Evolutionary conservation across 345 rosid genomes (phyloP).

Genomic region (Bretschneidera sinensis): DNA sequence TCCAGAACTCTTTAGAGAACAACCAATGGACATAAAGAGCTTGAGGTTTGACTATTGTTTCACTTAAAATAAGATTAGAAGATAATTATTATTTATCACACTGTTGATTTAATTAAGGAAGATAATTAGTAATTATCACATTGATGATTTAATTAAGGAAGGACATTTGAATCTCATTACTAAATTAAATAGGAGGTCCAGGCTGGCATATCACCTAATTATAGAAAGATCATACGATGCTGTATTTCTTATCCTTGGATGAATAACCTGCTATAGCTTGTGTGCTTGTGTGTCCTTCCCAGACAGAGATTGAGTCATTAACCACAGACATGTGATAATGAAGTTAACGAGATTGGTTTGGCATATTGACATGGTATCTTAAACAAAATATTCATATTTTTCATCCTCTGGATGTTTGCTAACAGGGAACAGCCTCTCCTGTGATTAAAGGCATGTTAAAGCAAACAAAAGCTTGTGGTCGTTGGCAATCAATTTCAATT

Average conservation of each 20-base stretch:
- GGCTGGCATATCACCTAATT: neutral
- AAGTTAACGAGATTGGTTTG: neutral
- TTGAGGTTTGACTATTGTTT: neutral
- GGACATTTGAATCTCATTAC: neutral
- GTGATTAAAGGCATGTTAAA: constrained; percentile 74
- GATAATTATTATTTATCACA: no score
- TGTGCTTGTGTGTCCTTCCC: neutral
- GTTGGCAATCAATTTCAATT: constrained; percentile 44
- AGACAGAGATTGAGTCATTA: neutral
- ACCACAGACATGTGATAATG: neutral
- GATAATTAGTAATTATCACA: no score
- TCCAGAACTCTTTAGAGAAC: neutral
- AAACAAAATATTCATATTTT: constrained; percentile 10
- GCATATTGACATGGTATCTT: constrained; percentile 8
- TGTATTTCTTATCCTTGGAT: no score
- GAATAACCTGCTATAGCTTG: neutral
- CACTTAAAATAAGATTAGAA: neutral
- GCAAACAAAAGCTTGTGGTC: constrained; percentile 46
- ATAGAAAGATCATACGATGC: no score
- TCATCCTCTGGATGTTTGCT: neutral
- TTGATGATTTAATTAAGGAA: neutral
- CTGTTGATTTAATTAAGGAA: no score
- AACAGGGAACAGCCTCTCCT: constrained; percentile 80
- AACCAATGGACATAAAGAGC: neutral
- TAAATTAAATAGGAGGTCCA: neutral